A percentile compares a stretch with the other conserved stretches of the same genome.
These are phyloP conservation scores for Ceratocystis alfenasii DNA, from an alignment of 2,329 filamentous ascomycete species.

Conservation along the genomic window DNA sequence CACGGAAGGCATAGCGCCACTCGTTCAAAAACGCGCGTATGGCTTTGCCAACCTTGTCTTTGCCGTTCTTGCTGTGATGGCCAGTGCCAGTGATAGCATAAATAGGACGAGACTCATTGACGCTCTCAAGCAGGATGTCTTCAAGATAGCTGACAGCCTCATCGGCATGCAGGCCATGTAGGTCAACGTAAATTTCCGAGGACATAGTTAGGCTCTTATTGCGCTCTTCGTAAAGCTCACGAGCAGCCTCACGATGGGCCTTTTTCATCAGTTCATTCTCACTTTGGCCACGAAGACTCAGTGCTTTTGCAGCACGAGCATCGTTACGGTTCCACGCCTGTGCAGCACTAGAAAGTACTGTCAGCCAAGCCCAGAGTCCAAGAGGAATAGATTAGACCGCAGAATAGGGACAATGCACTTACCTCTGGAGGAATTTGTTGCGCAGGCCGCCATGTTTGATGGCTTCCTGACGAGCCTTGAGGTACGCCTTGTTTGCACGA, in stretches of 20 bases:
- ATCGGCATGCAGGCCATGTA: constrained; percentile 96
- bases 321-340: constrained; percentile 99
- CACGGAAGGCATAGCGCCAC: constrained; percentile 88
- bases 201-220: constrained; percentile 54
- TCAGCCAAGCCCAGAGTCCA: not conserved
- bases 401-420: constrained; percentile 25
- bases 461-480: constrained; percentile 88
- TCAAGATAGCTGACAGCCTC: constrained; percentile 93
- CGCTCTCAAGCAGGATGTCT: constrained; percentile 73
- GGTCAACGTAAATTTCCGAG: constrained; percentile 80
- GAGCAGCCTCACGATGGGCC: constrained; percentile 86
- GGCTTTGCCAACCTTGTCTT: constrained; percentile 95
- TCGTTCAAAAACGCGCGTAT: constrained; percentile 85
- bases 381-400: not conserved
- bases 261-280: constrained; percentile 97
- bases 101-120: constrained; percentile 58
- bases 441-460: constrained; percentile 93
- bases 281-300: constrained; percentile 85
- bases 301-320: constrained; percentile 84
- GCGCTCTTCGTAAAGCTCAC: constrained; percentile 83
- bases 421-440: constrained; percentile 96
- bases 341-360: constrained; percentile 53
- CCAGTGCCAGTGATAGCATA: constrained; percentile 96
- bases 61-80: constrained; percentile 96
- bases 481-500: constrained; percentile 80